Evolutionary conservation across 225 moss, liverwort and hornwort genomes (phyloP).

Genomic region (Sphagnum contortum): DNA sequence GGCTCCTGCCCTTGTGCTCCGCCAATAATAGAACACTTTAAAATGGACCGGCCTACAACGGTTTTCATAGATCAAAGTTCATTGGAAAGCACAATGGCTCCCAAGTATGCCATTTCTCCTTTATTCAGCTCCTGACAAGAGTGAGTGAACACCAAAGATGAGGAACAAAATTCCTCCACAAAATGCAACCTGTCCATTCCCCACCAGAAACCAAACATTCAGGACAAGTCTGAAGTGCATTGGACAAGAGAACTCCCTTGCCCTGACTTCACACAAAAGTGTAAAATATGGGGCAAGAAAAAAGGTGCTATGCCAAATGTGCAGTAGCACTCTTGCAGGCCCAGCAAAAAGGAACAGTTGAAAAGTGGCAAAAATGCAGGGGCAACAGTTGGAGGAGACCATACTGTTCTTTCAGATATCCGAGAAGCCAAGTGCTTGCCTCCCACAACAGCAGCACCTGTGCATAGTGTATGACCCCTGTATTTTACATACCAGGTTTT

Average conservation of each 20-base stretch:
- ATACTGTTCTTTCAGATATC: constrained; percentile 84
- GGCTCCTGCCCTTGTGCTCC: too few relatives aligned
- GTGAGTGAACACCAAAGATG: constrained; percentile 71
- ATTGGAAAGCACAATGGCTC: too few relatives aligned
- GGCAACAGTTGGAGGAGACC: constrained; percentile 1
- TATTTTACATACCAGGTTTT: neutral
- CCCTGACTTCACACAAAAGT: neutral
- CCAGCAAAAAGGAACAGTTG: neutral
- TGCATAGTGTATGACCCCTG: constrained; percentile 84
- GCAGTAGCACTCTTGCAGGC: neutral
- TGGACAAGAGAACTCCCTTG: neutral
- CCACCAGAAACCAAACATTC: constrained; percentile 3
- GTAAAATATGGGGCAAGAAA: neutral
- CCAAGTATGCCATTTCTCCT: too few relatives aligned
- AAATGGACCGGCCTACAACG: too few relatives aligned
- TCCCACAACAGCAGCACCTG: constrained; percentile 80
- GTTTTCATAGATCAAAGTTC: too few relatives aligned
- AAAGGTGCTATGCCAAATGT: too few relatives aligned
- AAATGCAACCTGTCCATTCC: constrained; percentile 56
- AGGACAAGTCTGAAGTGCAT: neutral
- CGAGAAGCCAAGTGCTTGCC: constrained; percentile 84
- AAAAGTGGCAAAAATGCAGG: neutral
- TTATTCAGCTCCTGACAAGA: constrained; percentile 25
- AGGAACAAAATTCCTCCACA: constrained; percentile 74
- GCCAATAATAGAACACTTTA: too few relatives aligned